phyloP scores from a whole-genome alignment of 2,329 filamentous ascomycete species.

The Ophiocordyceps camponoti-rufipedis region DNA sequence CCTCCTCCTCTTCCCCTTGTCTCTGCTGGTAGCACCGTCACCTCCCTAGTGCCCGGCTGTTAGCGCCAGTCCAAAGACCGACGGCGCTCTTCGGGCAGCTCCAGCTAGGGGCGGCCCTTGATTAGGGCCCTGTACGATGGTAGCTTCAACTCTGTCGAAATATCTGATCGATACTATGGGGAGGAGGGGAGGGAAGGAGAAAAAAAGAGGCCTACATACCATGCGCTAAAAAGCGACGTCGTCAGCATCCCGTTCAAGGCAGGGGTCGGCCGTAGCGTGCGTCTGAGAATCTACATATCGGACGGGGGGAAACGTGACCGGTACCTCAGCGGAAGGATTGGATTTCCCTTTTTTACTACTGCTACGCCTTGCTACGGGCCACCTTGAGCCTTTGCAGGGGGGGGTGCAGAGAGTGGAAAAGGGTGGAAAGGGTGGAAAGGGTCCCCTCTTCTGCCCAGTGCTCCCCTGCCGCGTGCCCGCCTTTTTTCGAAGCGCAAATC shows the following conservation, averaged over 20 bases:
- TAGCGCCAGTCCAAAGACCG: background rate
- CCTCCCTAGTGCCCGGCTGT: background rate
- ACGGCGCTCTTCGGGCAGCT: background rate
- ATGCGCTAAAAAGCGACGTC: background rate
- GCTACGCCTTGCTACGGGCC: background rate
- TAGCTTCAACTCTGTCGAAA: background rate
- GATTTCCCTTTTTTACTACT: background rate
- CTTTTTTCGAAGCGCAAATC: background rate
- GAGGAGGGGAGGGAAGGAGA: too few relatives aligned
- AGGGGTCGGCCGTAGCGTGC: background rate
- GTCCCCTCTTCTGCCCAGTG: background rate
- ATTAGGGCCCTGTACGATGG: background rate
- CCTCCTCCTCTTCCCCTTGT: too few relatives aligned
- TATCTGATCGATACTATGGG: background rate
- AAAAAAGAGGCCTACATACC: too few relatives aligned
- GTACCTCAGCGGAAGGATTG: background rate
- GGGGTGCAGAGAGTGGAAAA: background rate
- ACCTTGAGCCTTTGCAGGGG: background rate
- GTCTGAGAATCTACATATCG: background rate
- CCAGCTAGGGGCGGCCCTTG: background rate
- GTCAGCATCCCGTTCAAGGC: background rate
- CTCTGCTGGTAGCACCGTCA: too few relatives aligned
- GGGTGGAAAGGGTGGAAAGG: background rate
- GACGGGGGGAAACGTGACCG: background rate
- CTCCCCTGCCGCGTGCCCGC: too few relatives aligned